Evolutionary conservation across 352 stramenopile genomes (phyloP).

Genomic region (Phytophthora meadii): DNA sequence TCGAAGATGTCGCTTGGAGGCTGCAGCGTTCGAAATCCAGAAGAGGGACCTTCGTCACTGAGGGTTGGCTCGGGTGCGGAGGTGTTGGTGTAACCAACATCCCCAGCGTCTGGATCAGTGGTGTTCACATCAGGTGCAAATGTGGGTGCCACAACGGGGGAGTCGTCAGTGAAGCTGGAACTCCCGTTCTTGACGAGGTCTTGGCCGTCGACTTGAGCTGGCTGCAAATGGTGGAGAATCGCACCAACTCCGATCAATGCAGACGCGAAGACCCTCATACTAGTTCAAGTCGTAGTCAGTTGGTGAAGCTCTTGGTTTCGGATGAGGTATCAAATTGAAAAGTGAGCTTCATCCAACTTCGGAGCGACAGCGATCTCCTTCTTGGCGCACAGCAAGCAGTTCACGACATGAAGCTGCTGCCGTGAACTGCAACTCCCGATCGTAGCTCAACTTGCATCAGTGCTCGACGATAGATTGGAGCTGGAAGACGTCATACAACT

Average conservation of each 20-base stretch:
- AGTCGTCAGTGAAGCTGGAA: slow-evolving; percentile 22
- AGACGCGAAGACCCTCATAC: slow-evolving; percentile 39
- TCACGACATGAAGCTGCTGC: too few species aligned
- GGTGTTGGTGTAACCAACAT: slow-evolving; percentile 1
- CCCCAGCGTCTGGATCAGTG: slow-evolving; percentile 7
- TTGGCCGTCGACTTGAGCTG: slow-evolving; percentile 21
- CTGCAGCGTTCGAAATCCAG: slow-evolving; percentile 30
- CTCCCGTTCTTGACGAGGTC: slow-evolving; percentile 13
- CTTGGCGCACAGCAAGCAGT: background rate
- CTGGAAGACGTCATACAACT: background rate
- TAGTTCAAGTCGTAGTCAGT: slow-evolving; percentile 13
- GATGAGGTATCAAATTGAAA: slow-evolving; percentile 37
- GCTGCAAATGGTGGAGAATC: slow-evolving; percentile 28
- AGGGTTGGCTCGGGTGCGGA: slow-evolving; percentile 15
- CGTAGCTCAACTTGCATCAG: slow-evolving; percentile 7
- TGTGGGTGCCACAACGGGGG: slow-evolving; percentile 18
- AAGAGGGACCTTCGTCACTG: slow-evolving; percentile 14
- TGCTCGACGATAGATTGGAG: slow-evolving; percentile 23
- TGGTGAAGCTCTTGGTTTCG: slow-evolving; percentile 18
- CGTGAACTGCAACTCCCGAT: slow-evolving; percentile 3
- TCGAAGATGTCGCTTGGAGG: slow-evolving; percentile 50
- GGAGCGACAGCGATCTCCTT: background rate
- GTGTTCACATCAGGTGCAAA: slow-evolving; percentile 11
- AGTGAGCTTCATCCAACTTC: slow-evolving; percentile 31
- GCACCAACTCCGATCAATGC: slow-evolving; percentile 25